phyloP scores from a whole-genome alignment of 2,329 filamentous ascomycete genomes.

The Fusarium sp. region DNA sequence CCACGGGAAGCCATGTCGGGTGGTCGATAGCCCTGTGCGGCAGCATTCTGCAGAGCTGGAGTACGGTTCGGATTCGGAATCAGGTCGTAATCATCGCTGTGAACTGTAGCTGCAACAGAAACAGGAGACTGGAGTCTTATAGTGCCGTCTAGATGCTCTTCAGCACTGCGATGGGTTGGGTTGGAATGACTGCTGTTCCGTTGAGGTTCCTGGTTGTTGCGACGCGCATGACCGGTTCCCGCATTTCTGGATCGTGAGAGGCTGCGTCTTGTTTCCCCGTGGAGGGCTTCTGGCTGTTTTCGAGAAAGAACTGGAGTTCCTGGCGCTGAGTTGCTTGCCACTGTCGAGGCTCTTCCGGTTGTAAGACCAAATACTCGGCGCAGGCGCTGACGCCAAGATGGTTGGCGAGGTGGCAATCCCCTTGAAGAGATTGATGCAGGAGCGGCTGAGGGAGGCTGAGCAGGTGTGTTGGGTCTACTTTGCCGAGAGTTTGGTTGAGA shows the following conservation, averaged over 20 bases:
- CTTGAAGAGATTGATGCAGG: constrained; percentile 8
- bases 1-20: background rate
- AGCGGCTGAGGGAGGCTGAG: background rate
- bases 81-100: constrained; percentile 55
- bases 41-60: background rate
- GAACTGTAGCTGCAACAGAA: constrained; percentile 55
- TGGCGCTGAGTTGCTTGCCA: constrained; percentile 48
- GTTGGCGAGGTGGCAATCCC: constrained; percentile 31
- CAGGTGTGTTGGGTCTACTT: background rate
- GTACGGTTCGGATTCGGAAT: constrained; percentile 5
- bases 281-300: background rate
- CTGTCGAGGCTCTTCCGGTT: constrained; percentile 55
- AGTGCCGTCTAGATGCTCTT: background rate
- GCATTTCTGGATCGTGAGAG: background rate
- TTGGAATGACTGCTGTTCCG: background rate
- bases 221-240: background rate
- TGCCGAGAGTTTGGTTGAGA: background rate
- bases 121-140: constrained; percentile 42
- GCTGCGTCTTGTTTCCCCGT: background rate
- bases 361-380: constrained; percentile 50
- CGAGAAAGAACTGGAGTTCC: constrained; percentile 24
- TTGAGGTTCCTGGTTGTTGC: background rate
- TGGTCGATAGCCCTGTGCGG: background rate
- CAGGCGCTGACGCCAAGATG: constrained; percentile 51
- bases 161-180: background rate